Conservation (phyloP, 305 asterid genomes). For the Fraxinus albicans region DNA sequence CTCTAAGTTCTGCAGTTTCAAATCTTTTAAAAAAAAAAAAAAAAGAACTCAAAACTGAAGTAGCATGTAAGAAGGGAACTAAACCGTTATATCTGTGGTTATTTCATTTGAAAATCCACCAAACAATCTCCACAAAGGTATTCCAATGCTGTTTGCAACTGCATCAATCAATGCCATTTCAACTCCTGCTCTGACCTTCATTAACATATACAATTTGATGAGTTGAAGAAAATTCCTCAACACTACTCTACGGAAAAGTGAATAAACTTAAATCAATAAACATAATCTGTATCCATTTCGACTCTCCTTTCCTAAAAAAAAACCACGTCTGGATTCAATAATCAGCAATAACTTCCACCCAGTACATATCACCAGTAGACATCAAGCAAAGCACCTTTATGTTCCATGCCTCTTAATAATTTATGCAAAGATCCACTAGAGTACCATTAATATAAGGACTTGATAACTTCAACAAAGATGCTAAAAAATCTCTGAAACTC, state of each 20-base stretch:
- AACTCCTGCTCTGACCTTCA: slow-evolving; percentile 93
- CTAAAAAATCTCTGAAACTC: not conserved
- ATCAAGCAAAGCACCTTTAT: not conserved
- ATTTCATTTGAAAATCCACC: slow-evolving; percentile 75
- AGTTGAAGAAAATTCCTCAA: slow-evolving; percentile 15
- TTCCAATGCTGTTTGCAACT: slow-evolving; percentile 72
- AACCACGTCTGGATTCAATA: not conserved
- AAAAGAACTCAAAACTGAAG: not conserved
- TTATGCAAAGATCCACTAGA: not conserved
- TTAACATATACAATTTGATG: slow-evolving; percentile 30
- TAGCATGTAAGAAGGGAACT: slow-evolving; percentile 27
- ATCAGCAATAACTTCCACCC: not conserved
- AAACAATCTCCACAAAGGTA: slow-evolving; percentile 85
- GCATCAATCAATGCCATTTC: slow-evolving; percentile 98
- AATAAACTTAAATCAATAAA: not conserved
- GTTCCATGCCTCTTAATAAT: not conserved
- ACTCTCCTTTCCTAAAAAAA: not conserved
- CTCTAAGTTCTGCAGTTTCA: not conserved
- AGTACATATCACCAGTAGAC: not conserved
- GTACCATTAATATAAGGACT: not conserved
- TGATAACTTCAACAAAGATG: not conserved
- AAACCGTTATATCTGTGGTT: slow-evolving; percentile 82
- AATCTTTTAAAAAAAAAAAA: not conserved
- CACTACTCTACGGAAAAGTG: not conserved
- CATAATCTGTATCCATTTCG: not conserved